These are phyloP conservation scores for Exophiala calicioides DNA, from an alignment of 2,329 filamentous ascomycete genomes.

Conservation along the genomic window DNA sequence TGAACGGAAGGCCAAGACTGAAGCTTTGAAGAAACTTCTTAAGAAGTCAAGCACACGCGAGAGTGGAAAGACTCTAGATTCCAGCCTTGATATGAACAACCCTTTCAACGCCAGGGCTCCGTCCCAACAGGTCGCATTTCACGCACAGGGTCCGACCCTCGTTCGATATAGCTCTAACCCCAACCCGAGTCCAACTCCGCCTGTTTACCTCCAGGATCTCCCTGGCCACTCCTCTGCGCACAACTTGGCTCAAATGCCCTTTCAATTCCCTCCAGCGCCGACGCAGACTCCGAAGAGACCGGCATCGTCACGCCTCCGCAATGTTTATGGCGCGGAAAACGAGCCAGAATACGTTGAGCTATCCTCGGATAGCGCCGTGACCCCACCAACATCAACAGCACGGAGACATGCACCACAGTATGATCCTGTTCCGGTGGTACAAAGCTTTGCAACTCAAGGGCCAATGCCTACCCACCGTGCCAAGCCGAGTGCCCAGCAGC, in stretches of 20 bases:
- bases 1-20: conserved; percentile 45
- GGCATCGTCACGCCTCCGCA: conserved; percentile 24
- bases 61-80: background rate
- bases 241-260: conserved; percentile 4
- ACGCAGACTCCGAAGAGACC: conserved; percentile 22
- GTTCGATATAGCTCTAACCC: conserved; percentile 19
- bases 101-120: conserved; percentile 30
- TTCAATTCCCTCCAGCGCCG: conserved; percentile 14
- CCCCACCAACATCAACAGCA: conserved; percentile 25
- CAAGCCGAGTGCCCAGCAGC: conserved; percentile 44
- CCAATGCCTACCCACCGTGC: conserved; percentile 30
- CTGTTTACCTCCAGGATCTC: conserved; percentile 19
- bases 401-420: conserved; percentile 20
- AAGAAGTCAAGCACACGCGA: conserved; percentile 39
- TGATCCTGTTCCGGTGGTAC: conserved; percentile 4
- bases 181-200: conserved; percentile 14
- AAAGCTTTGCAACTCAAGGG: conserved; percentile 24
- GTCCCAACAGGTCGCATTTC: conserved; percentile 8
- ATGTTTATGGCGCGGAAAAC: conserved; percentile 24
- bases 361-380: conserved; percentile 25
- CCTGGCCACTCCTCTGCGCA: conserved; percentile 7
- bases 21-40: conserved; percentile 48
- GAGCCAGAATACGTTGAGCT: conserved; percentile 28
- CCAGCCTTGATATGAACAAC: conserved; percentile 38
- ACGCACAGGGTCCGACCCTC: conserved; percentile 6